phyloP scores from a whole-genome alignment of 179 eudicot species.

The Spinacia oleracea region DNA sequence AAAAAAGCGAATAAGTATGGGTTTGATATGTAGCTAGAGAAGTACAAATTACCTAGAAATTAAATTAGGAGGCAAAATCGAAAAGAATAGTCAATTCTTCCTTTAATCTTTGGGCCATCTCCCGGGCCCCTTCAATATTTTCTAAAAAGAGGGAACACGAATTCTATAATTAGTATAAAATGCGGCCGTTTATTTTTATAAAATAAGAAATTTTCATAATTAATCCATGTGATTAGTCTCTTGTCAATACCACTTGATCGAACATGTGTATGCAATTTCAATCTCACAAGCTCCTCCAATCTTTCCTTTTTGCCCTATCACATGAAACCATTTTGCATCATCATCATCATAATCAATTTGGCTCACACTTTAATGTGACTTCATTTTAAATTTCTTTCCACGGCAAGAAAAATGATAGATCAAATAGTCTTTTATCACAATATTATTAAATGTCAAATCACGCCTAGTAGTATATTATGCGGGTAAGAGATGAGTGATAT shows the following conservation, averaged over 20 bases:
- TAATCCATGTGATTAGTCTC: neutral
- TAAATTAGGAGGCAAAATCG: too few species aligned
- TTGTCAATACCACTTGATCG: neutral
- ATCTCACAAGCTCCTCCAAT: slow-evolving; percentile 8
- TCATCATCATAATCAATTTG: slow-evolving; percentile 9
- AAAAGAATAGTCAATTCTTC: neutral
- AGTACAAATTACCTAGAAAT: too few species aligned
- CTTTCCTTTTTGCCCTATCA: neutral
- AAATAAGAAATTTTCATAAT: too few species aligned
- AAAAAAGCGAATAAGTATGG: neutral
- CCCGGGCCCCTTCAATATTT: neutral
- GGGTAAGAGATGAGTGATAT: too few species aligned
- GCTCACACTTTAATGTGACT: slow-evolving; percentile 14
- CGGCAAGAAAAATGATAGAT: neutral
- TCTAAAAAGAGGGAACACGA: neutral
- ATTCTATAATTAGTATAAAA: neutral
- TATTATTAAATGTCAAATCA: too few species aligned
- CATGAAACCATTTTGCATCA: slow-evolving; percentile 9
- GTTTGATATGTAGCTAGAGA: neutral
- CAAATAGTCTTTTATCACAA: too few species aligned
- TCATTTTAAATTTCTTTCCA: neutral
- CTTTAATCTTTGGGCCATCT: neutral
- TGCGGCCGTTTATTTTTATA: neutral
- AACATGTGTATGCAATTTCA: neutral
- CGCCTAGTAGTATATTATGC: too few species aligned